These are phyloP conservation scores for Inonotus hispidus DNA, from an alignment of 1,284 basidiomycete genomes.

Conservation along the genomic window DNA sequence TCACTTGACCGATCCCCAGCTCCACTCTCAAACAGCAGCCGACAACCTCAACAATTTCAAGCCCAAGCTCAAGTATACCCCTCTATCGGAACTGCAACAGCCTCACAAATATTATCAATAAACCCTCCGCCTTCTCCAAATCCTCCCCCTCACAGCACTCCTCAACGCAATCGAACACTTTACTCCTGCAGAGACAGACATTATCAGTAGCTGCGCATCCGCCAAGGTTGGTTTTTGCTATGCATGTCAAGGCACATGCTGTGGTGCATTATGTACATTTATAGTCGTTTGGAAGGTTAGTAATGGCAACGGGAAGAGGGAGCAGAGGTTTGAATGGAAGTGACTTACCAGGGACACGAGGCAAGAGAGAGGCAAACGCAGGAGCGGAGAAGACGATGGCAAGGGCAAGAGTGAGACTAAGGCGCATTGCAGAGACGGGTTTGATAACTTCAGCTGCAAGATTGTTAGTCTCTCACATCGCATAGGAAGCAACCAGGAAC, in stretches of 20 bases:
- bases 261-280: conserved; percentile 1
- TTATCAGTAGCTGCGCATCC: conserved; percentile 41
- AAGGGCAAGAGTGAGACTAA: conserved; percentile 40
- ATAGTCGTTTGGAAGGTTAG: too few species aligned
- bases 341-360: conserved; percentile 37
- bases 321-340: not conserved
- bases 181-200: conserved; percentile 46
- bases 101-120: too few species aligned
- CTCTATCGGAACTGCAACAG: too few species aligned
- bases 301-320: not conserved
- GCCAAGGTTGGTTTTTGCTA: conserved; percentile 35
- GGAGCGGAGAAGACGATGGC: conserved; percentile 34
- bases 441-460: conserved; percentile 19
- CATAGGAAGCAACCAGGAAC: too few species aligned
- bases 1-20: too few species aligned
- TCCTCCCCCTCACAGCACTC: too few species aligned
- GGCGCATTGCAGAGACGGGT: conserved; percentile 42
- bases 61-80: too few species aligned
- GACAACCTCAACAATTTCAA: too few species aligned
- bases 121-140: too few species aligned
- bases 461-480: too few species aligned
- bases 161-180: conserved; percentile 28
- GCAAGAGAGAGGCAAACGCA: conserved; percentile 26
- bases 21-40: too few species aligned
- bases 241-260: conserved; percentile 49